Evolutionary conservation across 139 green algal species (phyloP).

Genomic region (Volvox africanus): DNA sequence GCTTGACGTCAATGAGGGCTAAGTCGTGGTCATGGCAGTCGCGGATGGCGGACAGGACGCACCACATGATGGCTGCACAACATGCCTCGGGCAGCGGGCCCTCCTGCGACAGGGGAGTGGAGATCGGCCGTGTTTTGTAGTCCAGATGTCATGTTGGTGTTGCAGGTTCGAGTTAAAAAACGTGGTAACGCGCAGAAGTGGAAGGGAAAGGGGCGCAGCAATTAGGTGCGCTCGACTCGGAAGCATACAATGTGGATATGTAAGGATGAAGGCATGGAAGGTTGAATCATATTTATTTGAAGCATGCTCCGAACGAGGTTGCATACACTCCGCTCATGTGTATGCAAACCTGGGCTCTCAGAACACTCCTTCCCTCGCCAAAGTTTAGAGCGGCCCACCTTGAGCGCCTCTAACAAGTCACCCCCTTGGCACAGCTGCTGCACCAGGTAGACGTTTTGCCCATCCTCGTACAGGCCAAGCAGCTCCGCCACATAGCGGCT

Average conservation of each 20-base stretch:
- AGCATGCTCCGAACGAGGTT: too few species aligned
- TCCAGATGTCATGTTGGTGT: too few species aligned
- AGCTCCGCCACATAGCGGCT: slow-evolving; percentile 45
- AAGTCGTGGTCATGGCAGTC: slow-evolving; percentile 65
- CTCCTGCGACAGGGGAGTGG: background rate
- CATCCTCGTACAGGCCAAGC: slow-evolving; percentile 52
- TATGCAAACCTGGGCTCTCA: too few species aligned
- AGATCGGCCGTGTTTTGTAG: background rate
- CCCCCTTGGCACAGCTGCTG: slow-evolving; percentile 60
- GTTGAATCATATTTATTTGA: too few species aligned
- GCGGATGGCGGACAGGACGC: slow-evolving; percentile 67
- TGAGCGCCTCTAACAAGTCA: slow-evolving; percentile 48
- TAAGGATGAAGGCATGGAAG: too few species aligned
- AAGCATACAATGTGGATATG: too few species aligned
- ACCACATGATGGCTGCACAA: slow-evolving; percentile 62
- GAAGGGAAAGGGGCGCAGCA: too few species aligned
- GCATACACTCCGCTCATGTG: too few species aligned
- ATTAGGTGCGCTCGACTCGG: too few species aligned
- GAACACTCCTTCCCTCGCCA: too few species aligned
- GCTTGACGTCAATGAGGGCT: slow-evolving; percentile 78
- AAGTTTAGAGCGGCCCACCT: slow-evolving; percentile 21
- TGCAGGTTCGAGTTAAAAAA: too few species aligned
- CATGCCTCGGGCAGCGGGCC: slow-evolving; percentile 61
- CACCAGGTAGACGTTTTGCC: slow-evolving; percentile 51
- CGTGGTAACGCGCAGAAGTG: too few species aligned